A percentile compares a stretch with the other conserved stretches of the same genome.
Conservation (phyloP, 305 asterid species). For the Ilex paraguariensis region DNA sequence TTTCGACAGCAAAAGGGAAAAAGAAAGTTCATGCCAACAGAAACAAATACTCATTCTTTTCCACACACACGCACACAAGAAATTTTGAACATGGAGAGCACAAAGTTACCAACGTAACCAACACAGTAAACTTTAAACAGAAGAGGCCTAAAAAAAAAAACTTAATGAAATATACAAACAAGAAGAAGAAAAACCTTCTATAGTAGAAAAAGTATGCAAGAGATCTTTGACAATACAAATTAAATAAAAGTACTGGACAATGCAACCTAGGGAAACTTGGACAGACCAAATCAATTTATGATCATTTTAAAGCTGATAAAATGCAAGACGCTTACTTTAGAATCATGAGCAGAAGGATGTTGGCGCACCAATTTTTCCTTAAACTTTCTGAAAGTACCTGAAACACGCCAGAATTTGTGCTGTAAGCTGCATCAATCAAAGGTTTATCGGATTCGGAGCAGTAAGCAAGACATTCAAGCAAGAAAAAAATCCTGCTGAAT, state of each 20-base stretch:
- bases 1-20: neutral
- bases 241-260: neutral
- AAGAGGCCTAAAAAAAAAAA: no score
- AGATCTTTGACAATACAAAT: no score
- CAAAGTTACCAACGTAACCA: no score
- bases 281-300: no score
- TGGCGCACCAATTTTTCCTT: constrained; percentile 69
- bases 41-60: neutral
- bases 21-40: neutral
- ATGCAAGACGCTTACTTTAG: constrained; percentile 44
- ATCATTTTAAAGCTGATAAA: neutral
- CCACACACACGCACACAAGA: neutral
- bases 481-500: neutral
- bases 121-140: no score
- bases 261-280: neutral
- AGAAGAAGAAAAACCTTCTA: no score
- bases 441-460: constrained; percentile 3
- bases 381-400: constrained; percentile 92
- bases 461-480: constrained; percentile 1
- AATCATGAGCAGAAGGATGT: constrained; percentile 38
- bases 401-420: constrained; percentile 15
- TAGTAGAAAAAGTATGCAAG: no score
- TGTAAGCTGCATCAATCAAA: neutral
- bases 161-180: no score
- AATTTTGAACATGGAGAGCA: no score